Evolutionary conservation across 1,139 yeast species (phyloP), one percentile per base, ranked within the genome.

Genomic region (Lodderomyces orthopsilosis): DNA sequence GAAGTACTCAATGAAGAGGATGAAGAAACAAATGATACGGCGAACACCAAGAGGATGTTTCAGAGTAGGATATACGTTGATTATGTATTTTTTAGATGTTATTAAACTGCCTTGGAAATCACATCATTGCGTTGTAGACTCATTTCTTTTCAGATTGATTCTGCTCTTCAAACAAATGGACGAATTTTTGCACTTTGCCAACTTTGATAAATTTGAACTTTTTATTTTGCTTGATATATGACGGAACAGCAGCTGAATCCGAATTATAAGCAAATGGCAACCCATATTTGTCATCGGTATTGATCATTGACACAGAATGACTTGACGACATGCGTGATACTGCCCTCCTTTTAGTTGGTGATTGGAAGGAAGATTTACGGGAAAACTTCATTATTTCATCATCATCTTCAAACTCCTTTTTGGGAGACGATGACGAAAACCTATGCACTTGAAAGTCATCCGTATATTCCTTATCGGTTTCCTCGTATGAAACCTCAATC

Each of bases 101-200:
- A n/a, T n/a, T n/a, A n/a, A n/a, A n/a, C n/a, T n/a, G n/a, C n/a
- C n/a, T n/a, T n/a, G n/a, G n/a, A n/a, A n/a, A n/a, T n/a, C n/a
- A n/a, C n/a, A n/a, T n/a, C n/a, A n/a, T n/a, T n/a, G n/a, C n/a
- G n/a, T n/a, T n/a, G n/a, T 22, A 22, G 9, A 22, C 24, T 30
- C 10, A 30, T 13, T 30, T 30, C 26, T 13, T 24, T 12, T 12
- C 18, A 24, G 34, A 13, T 42, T 40, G 39, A 19, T 40, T 38
- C 21, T 66, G 59, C 44, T 73, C 77, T 53, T 73, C 78, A 50
- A 73, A 73, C 51, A 72, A 59, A 52, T 63, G 61, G 18, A 73
- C 78, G 52, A 70, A 72, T 54, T 72, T 72, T 49, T 73, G 77
- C 17, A 73, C 78, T 50, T 73, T 73, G 2, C 78, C 78, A 13